phyloP scores from a whole-genome alignment of 257 asterid species.

The Rubia yunnanensis region DNA sequence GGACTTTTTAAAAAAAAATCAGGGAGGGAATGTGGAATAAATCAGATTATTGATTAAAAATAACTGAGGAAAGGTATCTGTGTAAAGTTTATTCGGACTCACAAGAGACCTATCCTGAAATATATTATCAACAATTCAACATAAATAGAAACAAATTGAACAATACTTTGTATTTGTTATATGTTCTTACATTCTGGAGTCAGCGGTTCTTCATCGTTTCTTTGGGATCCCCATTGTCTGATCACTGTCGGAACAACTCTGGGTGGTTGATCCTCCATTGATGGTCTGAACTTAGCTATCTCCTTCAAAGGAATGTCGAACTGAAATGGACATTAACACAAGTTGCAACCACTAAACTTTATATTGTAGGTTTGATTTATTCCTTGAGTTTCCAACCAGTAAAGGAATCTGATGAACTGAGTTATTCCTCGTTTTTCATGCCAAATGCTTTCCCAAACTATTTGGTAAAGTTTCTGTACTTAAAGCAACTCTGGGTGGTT shows the following conservation, averaged over 20 bases:
- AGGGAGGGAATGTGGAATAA: no score
- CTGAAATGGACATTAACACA: background rate
- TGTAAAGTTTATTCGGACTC: no score
- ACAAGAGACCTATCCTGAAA: no score
- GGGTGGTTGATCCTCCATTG: background rate
- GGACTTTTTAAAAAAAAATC: no score
- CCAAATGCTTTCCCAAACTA: background rate
- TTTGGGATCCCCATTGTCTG: background rate
- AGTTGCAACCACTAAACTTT: background rate
- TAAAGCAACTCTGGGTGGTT: background rate
- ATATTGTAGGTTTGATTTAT: background rate
- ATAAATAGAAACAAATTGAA: no score
- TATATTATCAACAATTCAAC: no score
- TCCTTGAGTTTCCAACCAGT: background rate
- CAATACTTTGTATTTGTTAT: background rate
- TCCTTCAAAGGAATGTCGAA: no score
- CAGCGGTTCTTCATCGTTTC: background rate
- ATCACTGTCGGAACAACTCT: background rate
- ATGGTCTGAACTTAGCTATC: no score
- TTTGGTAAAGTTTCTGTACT: background rate
- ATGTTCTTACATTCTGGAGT: background rate
- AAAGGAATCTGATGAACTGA: background rate
- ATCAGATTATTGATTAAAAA: no score
- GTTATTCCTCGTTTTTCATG: background rate
- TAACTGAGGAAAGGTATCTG: no score